These are phyloP conservation scores for Artomyces pyxidatus DNA, from an alignment of 768 basidiomycete species.

Conservation along the genomic window DNA sequence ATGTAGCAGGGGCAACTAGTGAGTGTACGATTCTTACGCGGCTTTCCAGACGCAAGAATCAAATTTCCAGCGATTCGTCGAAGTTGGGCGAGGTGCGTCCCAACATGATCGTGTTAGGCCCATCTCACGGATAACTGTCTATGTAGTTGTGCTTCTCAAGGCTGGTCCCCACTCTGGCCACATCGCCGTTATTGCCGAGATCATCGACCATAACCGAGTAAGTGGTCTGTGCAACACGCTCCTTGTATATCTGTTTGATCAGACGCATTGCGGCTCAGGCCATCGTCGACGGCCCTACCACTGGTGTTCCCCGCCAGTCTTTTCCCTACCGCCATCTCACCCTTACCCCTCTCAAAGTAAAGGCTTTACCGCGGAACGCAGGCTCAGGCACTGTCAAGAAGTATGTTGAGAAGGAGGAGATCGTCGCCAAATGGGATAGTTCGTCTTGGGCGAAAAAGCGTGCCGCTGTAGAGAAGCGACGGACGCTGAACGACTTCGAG, in stretches of 20 bases:
- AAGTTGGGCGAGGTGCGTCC: slow-evolving; percentile 86
- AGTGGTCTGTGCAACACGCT: slow-evolving; percentile 20
- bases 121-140: background rate
- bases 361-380: slow-evolving; percentile 80
- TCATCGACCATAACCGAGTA: slow-evolving; percentile 99
- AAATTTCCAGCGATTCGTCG: slow-evolving; percentile 94
- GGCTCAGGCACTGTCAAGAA: slow-evolving; percentile 78
- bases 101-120: background rate
- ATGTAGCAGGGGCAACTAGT: background rate
- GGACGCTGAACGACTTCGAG: slow-evolving; percentile 81
- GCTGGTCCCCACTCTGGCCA: slow-evolving; percentile 78
- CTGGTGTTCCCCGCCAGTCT: slow-evolving; percentile 85
- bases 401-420: slow-evolving; percentile 77
- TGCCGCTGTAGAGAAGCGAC: slow-evolving; percentile 62
- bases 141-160: slow-evolving; percentile 87
- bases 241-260: background rate
- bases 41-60: slow-evolving; percentile 30
- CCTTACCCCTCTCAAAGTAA: slow-evolving; percentile 80
- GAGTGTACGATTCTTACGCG: background rate
- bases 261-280: slow-evolving; percentile 45
- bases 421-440: slow-evolving; percentile 82
- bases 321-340: slow-evolving; percentile 89
- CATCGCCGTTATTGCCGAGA: slow-evolving; percentile 93
- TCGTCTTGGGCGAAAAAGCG: slow-evolving; percentile 87
- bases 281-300: slow-evolving; percentile 89